Base-by-base conservation (phyloP, 371 early-diverging fungal genomes). In the Saksenaea oblongispora region DNA sequence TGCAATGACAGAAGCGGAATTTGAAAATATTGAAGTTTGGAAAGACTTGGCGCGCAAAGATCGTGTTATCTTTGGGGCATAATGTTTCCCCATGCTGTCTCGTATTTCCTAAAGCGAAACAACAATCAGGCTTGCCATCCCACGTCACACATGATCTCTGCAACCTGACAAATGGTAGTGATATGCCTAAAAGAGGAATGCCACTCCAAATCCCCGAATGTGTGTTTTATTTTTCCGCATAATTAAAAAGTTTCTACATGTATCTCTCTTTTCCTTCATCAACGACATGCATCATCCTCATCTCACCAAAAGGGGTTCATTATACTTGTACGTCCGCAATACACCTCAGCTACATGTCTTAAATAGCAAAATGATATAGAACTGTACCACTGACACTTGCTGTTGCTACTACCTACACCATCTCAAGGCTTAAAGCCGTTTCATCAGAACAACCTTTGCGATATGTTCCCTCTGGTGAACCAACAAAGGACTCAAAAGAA, bases 41-140 rank as follows among this genome's bases (percentile, higher is more conserved):
- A 87, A 85, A 60, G 94, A 94, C 74, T 69, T 91, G 42, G 89
- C 91, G 0, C 86, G 80, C 9, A 79, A 73, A 22, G 86, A 85
- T n/a, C 74, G 92, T 24, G 82, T 82, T 17, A 72, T 87, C 18
- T 55, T 76, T n/a, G 84, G 67, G n/a, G 44, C 44, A 2, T 72
- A 13, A 62, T 42, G 36, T 14, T 28, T 28, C 39, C n/a, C 31
- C 7, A 31, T 31, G 31, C 2, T 31, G 2, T 31, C 4, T 31
- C 7, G 4, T 7, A 31, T 31, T 31, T 2, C 4, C 31, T 2
- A 31, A 31, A 31, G 31, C 31, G 31, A 31, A 31, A 31, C 31
- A 31, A 7, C 31, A 31, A 31, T 31, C 4, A 31, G 31, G 31
- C 31, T 31, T 7, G 31, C 4, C n/a, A 31, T 31, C 31, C 31